Base-by-base conservation (phyloP, 2,329 filamentous ascomycete species). In the Epichloe gansuensis region DNA sequence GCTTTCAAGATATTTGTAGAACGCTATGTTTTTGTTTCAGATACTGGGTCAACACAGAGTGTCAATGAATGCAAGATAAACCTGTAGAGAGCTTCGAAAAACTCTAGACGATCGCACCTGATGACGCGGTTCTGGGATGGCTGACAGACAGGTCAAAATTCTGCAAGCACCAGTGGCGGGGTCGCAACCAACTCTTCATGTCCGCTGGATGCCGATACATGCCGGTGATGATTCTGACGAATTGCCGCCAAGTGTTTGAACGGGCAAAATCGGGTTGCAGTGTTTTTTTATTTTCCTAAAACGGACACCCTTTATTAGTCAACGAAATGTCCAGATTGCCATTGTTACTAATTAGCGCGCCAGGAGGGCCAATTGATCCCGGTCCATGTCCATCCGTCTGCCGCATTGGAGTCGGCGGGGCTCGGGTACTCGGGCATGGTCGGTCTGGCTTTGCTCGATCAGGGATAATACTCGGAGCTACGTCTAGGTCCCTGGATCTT, bases 181-280 rank as follows among this genome's bases (percentile, higher is more conserved):
- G 50, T 31, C 34, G 42, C 15, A 51, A 51, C 50, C 35, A 47
- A 17, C 42, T 45, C 27, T 38, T 42, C 38, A 47, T 47, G 42
- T 47, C 56, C 52, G 52, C 27, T 40, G 45, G 49, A 51, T 56
- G 56, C 56, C 55, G 55, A 57, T 47, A 50, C 55, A 53, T 43
- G 55, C 55, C 55, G 55, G 9, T n/a, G 8, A 49, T 49, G 23
- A 49, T 42, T 43, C 36, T 46, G 44, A 43, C 45, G 47, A 47
- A 51, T 48, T 23, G 45, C 48, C 44, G 42, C 46, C 4, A 48
- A 50, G 42, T 38, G 40, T 51, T 38, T 42, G 23, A 39, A 50
- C 48, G 45, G 23, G 50, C 52, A 51, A 54, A 31, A 31, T 8
- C 9, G 8, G 31, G 31, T 31, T 31, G 31, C 31, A 11, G 31